Evolutionary conservation across 2,329 filamentous ascomycete species (phyloP).

Genomic region (Coleophoma eucalyptorum): DNA sequence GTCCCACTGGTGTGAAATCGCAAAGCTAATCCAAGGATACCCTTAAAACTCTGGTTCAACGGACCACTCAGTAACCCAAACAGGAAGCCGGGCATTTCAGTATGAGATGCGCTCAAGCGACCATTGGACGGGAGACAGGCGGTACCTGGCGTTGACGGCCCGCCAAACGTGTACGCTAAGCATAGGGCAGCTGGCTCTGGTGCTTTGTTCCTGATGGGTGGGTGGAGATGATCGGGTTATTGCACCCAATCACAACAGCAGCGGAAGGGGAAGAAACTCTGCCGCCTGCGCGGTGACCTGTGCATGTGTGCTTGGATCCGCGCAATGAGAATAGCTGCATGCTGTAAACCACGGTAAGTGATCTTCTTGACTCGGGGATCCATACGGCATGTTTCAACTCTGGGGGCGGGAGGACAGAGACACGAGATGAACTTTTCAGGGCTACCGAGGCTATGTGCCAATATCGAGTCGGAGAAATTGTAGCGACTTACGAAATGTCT

Average conservation of each 20-base stretch:
- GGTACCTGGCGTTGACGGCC: conserved; percentile 1
- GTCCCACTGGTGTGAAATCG: no score
- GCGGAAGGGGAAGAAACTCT: not conserved
- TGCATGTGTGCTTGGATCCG: not conserved
- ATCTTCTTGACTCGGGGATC: no score
- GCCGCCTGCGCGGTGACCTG: not conserved
- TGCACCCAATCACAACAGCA: not conserved
- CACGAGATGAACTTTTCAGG: no score
- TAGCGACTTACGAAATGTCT: no score
- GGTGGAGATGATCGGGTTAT: not conserved
- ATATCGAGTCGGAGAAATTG: no score
- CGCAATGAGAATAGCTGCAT: not conserved
- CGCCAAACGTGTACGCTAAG: not conserved
- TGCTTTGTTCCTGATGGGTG: not conserved
- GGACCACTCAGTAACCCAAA: not conserved
- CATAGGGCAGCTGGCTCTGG: not conserved
- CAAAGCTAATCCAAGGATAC: not conserved
- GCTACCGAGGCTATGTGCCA: no score
- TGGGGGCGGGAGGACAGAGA: no score
- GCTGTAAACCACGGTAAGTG: no score
- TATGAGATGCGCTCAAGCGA: not conserved
- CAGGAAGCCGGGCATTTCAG: not conserved
- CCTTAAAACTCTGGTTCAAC: not conserved
- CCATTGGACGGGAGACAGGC: not conserved
- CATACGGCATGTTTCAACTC: no score